These are phyloP conservation scores for Caloboletus inedulis DNA, from an alignment of 1,284 basidiomycete genomes.

Conservation along the genomic window DNA sequence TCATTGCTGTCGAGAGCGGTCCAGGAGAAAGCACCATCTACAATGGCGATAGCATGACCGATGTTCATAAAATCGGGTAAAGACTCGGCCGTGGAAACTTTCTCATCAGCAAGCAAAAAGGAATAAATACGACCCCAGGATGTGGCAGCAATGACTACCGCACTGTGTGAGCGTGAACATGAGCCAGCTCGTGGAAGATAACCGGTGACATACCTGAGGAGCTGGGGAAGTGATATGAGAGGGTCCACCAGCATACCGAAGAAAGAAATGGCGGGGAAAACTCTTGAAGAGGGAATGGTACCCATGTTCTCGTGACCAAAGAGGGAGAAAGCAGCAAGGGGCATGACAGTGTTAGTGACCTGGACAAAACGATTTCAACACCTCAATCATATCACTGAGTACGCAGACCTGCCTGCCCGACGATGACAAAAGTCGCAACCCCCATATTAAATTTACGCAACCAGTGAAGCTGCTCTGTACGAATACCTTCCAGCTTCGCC, in stretches of 20 bases:
- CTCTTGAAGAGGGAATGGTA: constrained; percentile 15
- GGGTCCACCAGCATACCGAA: constrained; percentile 33
- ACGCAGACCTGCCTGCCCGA: constrained; percentile 21
- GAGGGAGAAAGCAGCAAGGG: constrained; percentile 31
- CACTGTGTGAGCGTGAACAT: constrained; percentile 17
- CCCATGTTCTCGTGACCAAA: constrained; percentile 32
- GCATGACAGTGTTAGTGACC: constrained; percentile 30
- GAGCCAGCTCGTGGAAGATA: background rate
- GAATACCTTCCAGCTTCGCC: constrained; percentile 23
- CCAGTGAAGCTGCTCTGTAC: constrained; percentile 25
- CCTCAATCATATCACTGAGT: background rate
- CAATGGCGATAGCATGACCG: constrained; percentile 21
- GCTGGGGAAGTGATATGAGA: constrained; percentile 29
- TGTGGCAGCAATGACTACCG: constrained; percentile 36
- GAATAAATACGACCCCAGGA: constrained; percentile 30
- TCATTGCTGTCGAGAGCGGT: constrained; percentile 9
- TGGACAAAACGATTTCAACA: constrained; percentile 9
- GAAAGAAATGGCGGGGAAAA: constrained; percentile 32
- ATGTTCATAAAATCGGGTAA: constrained; percentile 9
- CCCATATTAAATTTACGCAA: constrained; percentile 31
- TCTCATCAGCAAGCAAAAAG: constrained; percentile 30
- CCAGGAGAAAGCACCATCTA: constrained; percentile 27
- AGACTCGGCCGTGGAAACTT: constrained; percentile 3
- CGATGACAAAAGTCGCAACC: constrained; percentile 26
- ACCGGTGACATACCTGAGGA: constrained; percentile 18